Evolutionary conservation across 208 protist species (phyloP), one percentile per base, ranked within the genome.

Genomic region (Acanthamoeba royreba): DNA sequence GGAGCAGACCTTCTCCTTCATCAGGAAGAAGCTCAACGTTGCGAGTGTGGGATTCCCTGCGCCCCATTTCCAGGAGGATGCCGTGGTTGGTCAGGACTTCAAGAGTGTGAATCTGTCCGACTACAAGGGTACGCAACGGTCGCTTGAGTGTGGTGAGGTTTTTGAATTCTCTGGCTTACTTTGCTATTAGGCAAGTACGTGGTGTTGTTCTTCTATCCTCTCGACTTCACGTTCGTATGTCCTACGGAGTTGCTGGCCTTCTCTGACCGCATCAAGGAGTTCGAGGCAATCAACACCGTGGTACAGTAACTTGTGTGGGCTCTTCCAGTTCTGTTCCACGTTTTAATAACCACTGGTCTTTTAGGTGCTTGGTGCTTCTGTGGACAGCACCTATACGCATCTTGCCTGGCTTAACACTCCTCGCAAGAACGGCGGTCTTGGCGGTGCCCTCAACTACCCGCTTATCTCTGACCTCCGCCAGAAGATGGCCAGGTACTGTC

Each of bases 171-270:
- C 8, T 87, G 19, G 19, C 8, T 35, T 53, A 31, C n/a, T 87
- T 28, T 31, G 53, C 55, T 1, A 2, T 15, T 52, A 96, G 95
- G 95, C 53, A 96, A 97, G 92, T 99, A 98, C 95, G 93, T 99
- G 31, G 98, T 99, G 55, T 97, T 99, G 49, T 99, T 99, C 97
- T 99, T 99, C 97, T 99, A 99, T 95, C 98, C 98, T 40, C 92
- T 99, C 40, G 98, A 99, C 96, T 99, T 99, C 97, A 99, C 98
- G 31, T 99, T 99, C 94, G 98, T 99, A 92, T 99, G 98, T 97
- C 98, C 98, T 47, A 99, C 98, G 19, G 98, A 99, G 97, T 98
- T 99, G 92, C 98, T 98, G 94, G 98, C 98, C 93, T 99, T 99
- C 98, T 98, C 95, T 55, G 98, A 99, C 92, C 94, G 96, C 93